Evolutionary conservation across 1,284 basidiomycete genomes (phyloP).

Genomic region (Melampsora abietis-canadensis): DNA sequence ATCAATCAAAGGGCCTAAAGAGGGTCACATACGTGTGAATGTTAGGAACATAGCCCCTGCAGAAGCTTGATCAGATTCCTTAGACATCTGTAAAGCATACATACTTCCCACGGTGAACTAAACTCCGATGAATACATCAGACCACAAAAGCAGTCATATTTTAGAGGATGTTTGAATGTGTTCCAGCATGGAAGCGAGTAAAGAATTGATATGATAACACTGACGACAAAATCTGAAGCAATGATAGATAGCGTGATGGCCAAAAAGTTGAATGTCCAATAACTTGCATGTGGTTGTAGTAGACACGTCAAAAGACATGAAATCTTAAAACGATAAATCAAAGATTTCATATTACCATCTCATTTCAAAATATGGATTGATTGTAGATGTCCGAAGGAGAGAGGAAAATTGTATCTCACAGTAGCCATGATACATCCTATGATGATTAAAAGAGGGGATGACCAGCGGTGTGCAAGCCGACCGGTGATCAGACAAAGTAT

Average conservation of each 20-base stretch:
- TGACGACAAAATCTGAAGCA: conserved; percentile 33
- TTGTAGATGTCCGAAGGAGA: not conserved
- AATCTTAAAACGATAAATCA: too few relatives aligned
- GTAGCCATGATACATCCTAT: conserved; percentile 22
- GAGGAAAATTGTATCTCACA: not conserved
- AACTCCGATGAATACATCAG: too few relatives aligned
- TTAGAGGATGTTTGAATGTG: too few relatives aligned
- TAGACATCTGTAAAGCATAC: conserved; percentile 32
- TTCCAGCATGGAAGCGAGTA: too few relatives aligned
- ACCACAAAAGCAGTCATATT: too few relatives aligned
- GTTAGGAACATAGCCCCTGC: conserved; percentile 31
- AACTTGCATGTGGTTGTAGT: conserved; percentile 28
- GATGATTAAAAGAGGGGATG: conserved; percentile 24
- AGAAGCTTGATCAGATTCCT: conserved; percentile 30
- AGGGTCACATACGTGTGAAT: not conserved
- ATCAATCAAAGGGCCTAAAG: too few relatives aligned
- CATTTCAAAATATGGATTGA: not conserved
- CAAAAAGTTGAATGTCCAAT: conserved; percentile 34
- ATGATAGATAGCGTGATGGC: conserved; percentile 24
- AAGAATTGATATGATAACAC: not conserved
- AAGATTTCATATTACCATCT: not conserved
- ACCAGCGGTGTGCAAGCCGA: too few relatives aligned
- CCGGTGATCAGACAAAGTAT: too few relatives aligned
- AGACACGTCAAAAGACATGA: conserved; percentile 18
- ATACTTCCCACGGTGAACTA: conserved; percentile 35